Evolutionary conservation across 2,329 filamentous ascomycete genomes (phyloP).

Genomic region (Trichoderma guizhouense): DNA sequence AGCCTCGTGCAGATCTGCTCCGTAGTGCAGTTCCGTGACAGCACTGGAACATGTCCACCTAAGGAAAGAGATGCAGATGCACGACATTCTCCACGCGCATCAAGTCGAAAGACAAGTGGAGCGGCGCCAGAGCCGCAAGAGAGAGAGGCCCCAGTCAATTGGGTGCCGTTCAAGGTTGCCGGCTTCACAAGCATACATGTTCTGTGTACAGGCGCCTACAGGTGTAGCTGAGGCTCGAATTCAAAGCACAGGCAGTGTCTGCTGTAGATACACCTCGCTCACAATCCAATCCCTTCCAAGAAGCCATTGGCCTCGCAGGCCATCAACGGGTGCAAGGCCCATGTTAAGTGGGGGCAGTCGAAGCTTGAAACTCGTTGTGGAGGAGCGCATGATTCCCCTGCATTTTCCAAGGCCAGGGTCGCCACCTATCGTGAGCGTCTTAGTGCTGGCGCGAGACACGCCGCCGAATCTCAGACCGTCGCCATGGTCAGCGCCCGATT

Average conservation of each 20-base stretch:
- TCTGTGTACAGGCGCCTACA: not conserved
- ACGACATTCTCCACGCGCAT: not conserved
- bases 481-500: conserved; percentile 4
- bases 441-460: conserved; percentile 13
- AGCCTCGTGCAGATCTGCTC: conserved; percentile 3
- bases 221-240: not conserved
- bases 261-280: not conserved
- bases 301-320: not conserved
- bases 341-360: not conserved
- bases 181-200: not conserved
- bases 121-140: not conserved
- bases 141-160: not conserved
- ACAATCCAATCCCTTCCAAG: not conserved
- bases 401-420: conserved; percentile 1
- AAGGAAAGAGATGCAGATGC: not conserved
- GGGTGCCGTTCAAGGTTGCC: not conserved
- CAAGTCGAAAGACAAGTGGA: not conserved
- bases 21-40: not conserved
- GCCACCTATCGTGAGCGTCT: conserved; percentile 5
- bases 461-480: conserved; percentile 17
- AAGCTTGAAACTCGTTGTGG: conserved; percentile 18
- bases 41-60: not conserved
- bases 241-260: not conserved
- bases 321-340: not conserved
- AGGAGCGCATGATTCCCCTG: conserved; percentile 15